A percentile compares a stretch with the other conserved stretches of the same genome.
phyloP scores from a whole-genome alignment of 352 stramenopile genomes.

The Globisporangium paddicum region DNA sequence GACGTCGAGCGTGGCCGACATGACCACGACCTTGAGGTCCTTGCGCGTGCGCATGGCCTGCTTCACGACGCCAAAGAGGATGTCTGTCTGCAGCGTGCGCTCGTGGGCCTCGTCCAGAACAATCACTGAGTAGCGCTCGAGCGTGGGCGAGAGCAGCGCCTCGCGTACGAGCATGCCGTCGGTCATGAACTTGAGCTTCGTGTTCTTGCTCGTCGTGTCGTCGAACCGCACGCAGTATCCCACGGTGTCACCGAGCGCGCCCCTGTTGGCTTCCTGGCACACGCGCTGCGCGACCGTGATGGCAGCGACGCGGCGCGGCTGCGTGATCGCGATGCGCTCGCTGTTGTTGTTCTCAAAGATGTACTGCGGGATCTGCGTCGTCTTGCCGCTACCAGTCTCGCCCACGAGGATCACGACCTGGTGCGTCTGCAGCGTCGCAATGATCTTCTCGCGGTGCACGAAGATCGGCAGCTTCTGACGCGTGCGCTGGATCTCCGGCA shows the following conservation, averaged over 20 bases:
- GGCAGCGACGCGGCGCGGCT: conserved; percentile 74
- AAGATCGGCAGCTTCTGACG: conserved; percentile 73
- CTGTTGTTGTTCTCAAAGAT: conserved; percentile 60
- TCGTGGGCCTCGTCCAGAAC: conserved; percentile 88
- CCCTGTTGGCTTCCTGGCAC: conserved; percentile 54
- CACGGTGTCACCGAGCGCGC: conserved; percentile 56
- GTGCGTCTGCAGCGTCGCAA: conserved; percentile 52
- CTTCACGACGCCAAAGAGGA: conserved; percentile 88
- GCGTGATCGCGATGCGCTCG: conserved; percentile 69
- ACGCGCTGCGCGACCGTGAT: conserved; percentile 84
- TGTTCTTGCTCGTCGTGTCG: conserved; percentile 84
- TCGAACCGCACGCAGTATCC: conserved; percentile 95
- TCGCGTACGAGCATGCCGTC: conserved; percentile 91
- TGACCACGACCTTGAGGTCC: conserved; percentile 95
- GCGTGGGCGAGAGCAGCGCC: conserved; percentile 61
- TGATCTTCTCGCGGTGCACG: conserved; percentile 59
- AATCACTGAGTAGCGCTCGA: conserved; percentile 79
- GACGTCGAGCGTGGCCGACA: conserved; percentile 98
- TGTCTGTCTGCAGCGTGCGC: conserved; percentile 87
- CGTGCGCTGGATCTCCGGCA: conserved; percentile 48
- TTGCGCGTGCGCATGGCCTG: conserved; percentile 71
- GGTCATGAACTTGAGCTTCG: conserved; percentile 94
- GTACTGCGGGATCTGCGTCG: conserved; percentile 89
- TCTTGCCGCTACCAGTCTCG: conserved; percentile 90
- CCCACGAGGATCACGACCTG: conserved; percentile 86